Base-by-base conservation (phyloP, 371 early-diverging fungal genomes). In the Zychaea mexicana region DNA sequence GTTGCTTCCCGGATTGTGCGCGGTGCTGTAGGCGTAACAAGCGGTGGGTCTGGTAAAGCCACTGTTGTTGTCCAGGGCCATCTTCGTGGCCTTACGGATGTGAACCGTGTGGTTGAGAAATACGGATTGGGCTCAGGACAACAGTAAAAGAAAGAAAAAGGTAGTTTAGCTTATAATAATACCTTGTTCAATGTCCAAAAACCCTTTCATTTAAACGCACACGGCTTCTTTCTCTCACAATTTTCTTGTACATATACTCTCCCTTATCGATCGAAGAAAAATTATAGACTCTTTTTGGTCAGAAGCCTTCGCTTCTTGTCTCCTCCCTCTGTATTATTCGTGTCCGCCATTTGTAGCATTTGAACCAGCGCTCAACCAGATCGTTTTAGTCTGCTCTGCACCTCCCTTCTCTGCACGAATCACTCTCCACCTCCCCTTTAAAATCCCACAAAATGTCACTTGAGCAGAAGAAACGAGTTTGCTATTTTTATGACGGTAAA, bases 1-100 rank as follows among this genome's bases (percentile, higher is more conserved):
- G 91, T 92, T 0, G 88, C 88, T 8, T 65, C 76, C 22, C 69
- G 85, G 26, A 79, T 87, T 21, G 82, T 87, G 28, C 81, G 87
- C 31, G 83, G 85, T 24, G 85, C 83, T 1, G 85, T 85, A 0
- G 76, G 78, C 13, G 65, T 76, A 2, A 49, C 81, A 12, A 84
- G 82, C 55, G 87, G 87, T 45, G 85, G 87, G 0, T 73, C 77
- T 32, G 87, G 87, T 6, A 78, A 83, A 38, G 81, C 82, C 3
- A 81, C 87, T 4, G 72, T 85, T 45, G 84, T 87, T 5, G 72
- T 76, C 19, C 84, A 85, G 62, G 87, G 87, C 1, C 65, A 81
- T 60, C 71, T 83, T 32, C 71, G 78, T 67, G 73, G 74, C 52
- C 54, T 84, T 30, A 64, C 70, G 10, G 80, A 79, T 61, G 80